These are phyloP conservation scores for Neofusicoccum laricinum DNA, from an alignment of 2,329 filamentous ascomycete genomes.

Conservation along the genomic window DNA sequence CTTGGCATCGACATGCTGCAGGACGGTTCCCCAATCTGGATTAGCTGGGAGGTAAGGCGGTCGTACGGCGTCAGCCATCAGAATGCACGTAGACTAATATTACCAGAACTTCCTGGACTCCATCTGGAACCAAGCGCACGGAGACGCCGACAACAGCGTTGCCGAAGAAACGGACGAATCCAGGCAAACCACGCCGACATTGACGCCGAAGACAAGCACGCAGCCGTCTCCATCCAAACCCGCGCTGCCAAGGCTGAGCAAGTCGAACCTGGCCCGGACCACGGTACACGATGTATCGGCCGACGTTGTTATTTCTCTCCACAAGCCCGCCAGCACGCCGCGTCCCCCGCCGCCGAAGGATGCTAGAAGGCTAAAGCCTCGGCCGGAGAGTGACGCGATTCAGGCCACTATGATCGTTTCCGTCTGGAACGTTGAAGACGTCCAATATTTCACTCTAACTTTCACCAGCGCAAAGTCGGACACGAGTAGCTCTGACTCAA, in stretches of 20 bases:
- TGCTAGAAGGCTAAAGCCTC: conserved; percentile 23
- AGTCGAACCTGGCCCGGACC: conserved; percentile 36
- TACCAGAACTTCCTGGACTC: conserved; percentile 42
- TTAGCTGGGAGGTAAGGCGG: conserved; percentile 47
- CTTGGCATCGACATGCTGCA: conserved; percentile 72
- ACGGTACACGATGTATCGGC: conserved; percentile 60
- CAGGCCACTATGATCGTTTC: conserved; percentile 75
- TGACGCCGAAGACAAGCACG: conserved; percentile 16
- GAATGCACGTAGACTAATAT: not conserved
- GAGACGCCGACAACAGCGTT: not conserved
- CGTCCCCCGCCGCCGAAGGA: not conserved
- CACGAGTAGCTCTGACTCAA: conserved; percentile 15
- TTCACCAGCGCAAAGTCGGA: conserved; percentile 58
- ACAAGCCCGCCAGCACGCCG: conserved; percentile 18
- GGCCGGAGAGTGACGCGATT: conserved; percentile 32
- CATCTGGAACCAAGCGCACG: conserved; percentile 37
- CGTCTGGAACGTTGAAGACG: conserved; percentile 67
- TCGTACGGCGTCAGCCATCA: not conserved
- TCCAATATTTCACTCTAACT: conserved; percentile 70
- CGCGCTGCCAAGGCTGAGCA: conserved; percentile 29
- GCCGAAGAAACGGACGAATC: not conserved
- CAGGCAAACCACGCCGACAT: conserved; percentile 14
- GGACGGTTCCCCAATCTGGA: conserved; percentile 55
- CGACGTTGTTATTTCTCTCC: conserved; percentile 63
- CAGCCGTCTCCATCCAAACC: not conserved